Conservation (phyloP, 331 rosid species). For the Quercus tomentella region DNA sequence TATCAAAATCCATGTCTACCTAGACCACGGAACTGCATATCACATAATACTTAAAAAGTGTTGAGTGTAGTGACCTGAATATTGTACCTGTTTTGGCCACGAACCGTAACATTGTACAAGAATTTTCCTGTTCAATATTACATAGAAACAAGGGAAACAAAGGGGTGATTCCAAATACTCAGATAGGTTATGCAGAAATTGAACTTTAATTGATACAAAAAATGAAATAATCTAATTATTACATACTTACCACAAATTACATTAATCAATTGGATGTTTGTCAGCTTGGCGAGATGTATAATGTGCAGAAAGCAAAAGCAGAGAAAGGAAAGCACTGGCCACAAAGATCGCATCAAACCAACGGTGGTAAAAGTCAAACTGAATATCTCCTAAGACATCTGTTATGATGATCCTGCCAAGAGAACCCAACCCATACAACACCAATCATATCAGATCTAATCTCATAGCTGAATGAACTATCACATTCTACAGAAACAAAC, state of each 20-base stretch:
- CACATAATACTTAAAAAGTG: neutral
- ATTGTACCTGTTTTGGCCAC: neutral
- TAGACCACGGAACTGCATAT: neutral
- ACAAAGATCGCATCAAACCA: constrained; percentile 99
- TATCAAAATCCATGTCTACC: neutral
- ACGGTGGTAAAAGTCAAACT: constrained; percentile 95
- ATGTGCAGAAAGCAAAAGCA: constrained; percentile 92
- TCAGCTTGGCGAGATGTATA: constrained; percentile 90
- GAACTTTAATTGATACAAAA: neutral
- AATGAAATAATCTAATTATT: neutral
- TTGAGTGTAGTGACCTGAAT: neutral
- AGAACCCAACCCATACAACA: constrained; percentile 18
- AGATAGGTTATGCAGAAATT: neutral
- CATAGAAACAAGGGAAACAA: neutral
- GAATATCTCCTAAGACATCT: constrained; percentile 97
- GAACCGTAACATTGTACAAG: neutral
- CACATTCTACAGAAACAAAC: neutral
- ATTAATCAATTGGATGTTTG: constrained; percentile 81
- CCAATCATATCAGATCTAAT: neutral
- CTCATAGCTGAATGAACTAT: neutral
- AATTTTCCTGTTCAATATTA: constrained; percentile 2
- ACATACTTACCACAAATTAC: constrained; percentile 2
- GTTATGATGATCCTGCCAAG: constrained; percentile 86
- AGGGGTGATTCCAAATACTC: neutral
- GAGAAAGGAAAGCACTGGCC: constrained; percentile 97